Percentiles rank a stretch among this genome's conserved stretches.
Evolutionary conservation across 768 basidiomycete species (phyloP).

Genomic region (Lactarius hengduanensis): DNA sequence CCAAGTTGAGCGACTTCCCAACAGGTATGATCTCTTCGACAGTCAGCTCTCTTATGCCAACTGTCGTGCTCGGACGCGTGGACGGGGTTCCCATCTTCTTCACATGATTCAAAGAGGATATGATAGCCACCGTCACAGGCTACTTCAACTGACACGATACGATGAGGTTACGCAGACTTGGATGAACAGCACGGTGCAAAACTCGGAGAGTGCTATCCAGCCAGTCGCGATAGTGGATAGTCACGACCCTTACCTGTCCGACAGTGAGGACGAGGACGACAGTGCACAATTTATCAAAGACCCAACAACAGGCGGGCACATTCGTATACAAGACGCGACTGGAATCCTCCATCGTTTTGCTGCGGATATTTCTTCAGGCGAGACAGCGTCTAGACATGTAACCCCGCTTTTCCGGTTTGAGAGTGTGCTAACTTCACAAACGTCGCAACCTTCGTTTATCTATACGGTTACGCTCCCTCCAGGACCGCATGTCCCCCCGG

Average conservation of each 20-base stretch:
- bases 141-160: conserved; percentile 45
- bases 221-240: conserved; percentile 44
- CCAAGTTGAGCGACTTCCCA: conserved; percentile 15
- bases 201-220: conserved; percentile 43
- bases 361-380: conserved; percentile 26
- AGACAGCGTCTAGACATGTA: background rate
- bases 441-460: conserved; percentile 36
- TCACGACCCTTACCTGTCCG: conserved; percentile 46
- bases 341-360: conserved; percentile 55
- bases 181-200: conserved; percentile 47
- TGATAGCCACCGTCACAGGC: conserved; percentile 50
- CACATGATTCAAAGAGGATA: conserved; percentile 64
- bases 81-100: conserved; percentile 52
- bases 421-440: conserved; percentile 37
- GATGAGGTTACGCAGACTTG: conserved; percentile 47
- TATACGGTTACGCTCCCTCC: conserved; percentile 53
- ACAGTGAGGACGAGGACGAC: conserved; percentile 49
- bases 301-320: conserved; percentile 57
- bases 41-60: conserved; percentile 61
- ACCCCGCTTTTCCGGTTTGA: conserved; percentile 37
- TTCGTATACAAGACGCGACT: conserved; percentile 59
- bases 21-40: conserved; percentile 60
- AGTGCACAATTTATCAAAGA: conserved; percentile 50
- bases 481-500: conserved; percentile 40
- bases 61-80: conserved; percentile 47